Evolutionary conservation across 768 basidiomycete genomes (phyloP), one percentile per base, ranked within the genome.

Genomic region (Kwoniella dendrophila): DNA sequence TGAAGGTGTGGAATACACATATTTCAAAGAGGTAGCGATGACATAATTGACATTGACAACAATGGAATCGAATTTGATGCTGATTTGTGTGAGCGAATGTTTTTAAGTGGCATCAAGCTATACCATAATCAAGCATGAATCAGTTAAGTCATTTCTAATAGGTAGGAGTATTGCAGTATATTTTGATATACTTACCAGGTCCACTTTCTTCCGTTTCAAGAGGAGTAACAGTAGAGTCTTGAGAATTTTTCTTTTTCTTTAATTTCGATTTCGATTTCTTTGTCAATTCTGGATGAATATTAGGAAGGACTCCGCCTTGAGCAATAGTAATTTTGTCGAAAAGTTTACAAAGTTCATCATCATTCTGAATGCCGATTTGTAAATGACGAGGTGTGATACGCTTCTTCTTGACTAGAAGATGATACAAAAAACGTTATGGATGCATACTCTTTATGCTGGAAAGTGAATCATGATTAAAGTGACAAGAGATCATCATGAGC

Each of bases 331-430:
- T 90, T 56, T 86, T 83, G 18, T 87, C 88, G 54, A 92, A 84
- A 59, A 92, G 86, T 66, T 84, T 86, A 80, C 86, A 85, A 66
- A 89, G 71, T 82, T 77, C 90, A 76, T 91, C 89, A 57, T 90
- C 90, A 76, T 91, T 90, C 65, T 89, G 84, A 78, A 93, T 90
- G 60, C 91, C 90, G 33, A 93, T 85, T 73, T 91, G 90, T 41
- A 93, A 79, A 80, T 92, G 90, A 69, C 92, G 86, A 53, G 90
- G 92, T 18, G 90, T 89, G 68, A 92, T 92, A 86, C 90, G 89
- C 69, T 87, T 86, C 82, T 90, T 51, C 27, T 64, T 64, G n/a
- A 45, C 63, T 64, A 45, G 2, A 29, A 6, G 20, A 18, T 14
- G 34, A 36, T 26, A 47, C 24, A 32, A 27, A 51, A 30, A 5